Percentiles rank a stretch among this genome's conserved stretches.
phyloP scores from a whole-genome alignment of 2,329 filamentous ascomycete species.

The Xylaria sp. region DNA sequence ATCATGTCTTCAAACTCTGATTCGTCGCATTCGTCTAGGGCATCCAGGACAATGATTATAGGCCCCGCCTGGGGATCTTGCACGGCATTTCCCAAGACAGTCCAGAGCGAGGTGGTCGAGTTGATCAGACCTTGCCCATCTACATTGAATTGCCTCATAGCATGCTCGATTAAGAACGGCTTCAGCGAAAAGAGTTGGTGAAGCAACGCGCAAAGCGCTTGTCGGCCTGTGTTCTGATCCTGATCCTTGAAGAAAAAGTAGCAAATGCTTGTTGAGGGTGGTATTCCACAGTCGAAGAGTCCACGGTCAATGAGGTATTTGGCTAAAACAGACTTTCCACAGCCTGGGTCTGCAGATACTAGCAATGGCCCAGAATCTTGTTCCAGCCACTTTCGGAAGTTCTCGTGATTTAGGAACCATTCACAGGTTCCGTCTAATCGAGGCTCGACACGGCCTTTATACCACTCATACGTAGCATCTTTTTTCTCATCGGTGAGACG shows the following conservation, averaged over 20 bases:
- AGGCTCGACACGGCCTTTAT: slow-evolving; percentile 30
- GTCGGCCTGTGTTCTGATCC: slow-evolving; percentile 30
- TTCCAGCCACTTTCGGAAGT: slow-evolving; percentile 25
- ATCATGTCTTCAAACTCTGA: slow-evolving; percentile 18
- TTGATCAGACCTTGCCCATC: slow-evolving; percentile 14
- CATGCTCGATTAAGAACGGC: slow-evolving; percentile 25
- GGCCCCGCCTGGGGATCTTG: slow-evolving; percentile 25
- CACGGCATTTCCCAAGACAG: slow-evolving; percentile 8
- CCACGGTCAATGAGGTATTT: slow-evolving; percentile 31
- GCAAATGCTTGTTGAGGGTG: slow-evolving; percentile 25
- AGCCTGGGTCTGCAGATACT: slow-evolving; percentile 35
- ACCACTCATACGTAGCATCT: slow-evolving; percentile 32
- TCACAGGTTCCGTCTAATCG: slow-evolving; percentile 28
- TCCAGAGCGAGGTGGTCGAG: slow-evolving; percentile 25
- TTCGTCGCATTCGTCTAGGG: slow-evolving; percentile 32
- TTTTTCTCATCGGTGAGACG: slow-evolving; percentile 19
- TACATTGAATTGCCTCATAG: neutral
- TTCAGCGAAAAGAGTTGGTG: slow-evolving; percentile 30
- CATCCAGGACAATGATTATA: slow-evolving; percentile 32
- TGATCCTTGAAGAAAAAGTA: slow-evolving; percentile 36
- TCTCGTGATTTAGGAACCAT: slow-evolving; percentile 28
- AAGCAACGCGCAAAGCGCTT: slow-evolving; percentile 30
- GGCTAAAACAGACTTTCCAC: slow-evolving; percentile 36
- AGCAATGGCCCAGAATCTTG: slow-evolving; percentile 28
- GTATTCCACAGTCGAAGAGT: slow-evolving; percentile 20